phyloP scores from a whole-genome alignment of 2,329 filamentous ascomycete genomes.

The Penicillium janthinellum region DNA sequence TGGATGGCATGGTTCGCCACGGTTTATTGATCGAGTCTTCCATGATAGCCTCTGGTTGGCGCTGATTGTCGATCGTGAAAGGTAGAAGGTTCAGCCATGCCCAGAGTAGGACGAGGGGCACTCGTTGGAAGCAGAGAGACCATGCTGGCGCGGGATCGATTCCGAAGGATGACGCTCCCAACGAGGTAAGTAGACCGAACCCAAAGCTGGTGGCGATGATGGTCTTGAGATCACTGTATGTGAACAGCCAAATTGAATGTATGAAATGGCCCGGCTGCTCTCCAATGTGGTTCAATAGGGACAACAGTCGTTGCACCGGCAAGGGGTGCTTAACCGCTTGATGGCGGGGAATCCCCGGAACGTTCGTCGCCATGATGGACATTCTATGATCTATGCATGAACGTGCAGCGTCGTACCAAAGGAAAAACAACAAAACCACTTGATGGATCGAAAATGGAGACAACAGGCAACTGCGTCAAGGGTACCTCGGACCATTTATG shows the following conservation, averaged over 20 bases:
- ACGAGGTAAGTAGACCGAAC: not conserved
- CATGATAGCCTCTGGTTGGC: slow-evolving; percentile 4
- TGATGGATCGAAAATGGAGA: not conserved
- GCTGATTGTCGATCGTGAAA: slow-evolving; percentile 12
- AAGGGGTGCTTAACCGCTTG: slow-evolving; percentile 1
- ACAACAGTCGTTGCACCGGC: not conserved
- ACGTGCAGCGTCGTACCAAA: not conserved
- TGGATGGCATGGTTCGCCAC: slow-evolving; percentile 5
- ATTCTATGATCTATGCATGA: slow-evolving; percentile 1
- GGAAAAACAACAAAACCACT: not conserved
- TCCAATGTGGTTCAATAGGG: not conserved
- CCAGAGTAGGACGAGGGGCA: not conserved
- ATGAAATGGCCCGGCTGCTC: not conserved
- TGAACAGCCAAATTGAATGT: not conserved
- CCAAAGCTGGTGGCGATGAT: slow-evolving; percentile 2
- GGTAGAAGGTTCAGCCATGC: slow-evolving; percentile 5
- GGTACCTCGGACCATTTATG: not conserved
- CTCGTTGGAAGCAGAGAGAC: not conserved
- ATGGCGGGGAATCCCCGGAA: not conserved
- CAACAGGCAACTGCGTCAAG: not conserved
- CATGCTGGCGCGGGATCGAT: not conserved
- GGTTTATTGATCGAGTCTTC: slow-evolving; percentile 12
- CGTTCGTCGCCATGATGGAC: not conserved
- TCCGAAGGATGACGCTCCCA: not conserved
- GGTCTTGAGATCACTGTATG: not conserved